Evolutionary conservation across 495 filamentous ascomycete species (phyloP).

Genomic region (Aspergillus sclerotioniger): DNA sequence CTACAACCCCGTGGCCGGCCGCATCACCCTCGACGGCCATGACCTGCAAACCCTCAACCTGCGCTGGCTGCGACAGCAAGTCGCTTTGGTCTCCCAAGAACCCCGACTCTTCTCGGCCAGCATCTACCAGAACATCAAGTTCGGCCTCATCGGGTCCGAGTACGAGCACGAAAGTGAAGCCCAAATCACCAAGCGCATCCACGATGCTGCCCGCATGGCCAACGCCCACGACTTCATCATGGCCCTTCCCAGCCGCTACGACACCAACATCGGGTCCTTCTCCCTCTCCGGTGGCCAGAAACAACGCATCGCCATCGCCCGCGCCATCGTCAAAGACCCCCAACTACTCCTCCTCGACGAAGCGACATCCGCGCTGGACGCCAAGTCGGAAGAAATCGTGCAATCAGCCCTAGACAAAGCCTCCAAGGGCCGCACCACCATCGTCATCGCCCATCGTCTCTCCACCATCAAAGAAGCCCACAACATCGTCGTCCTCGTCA

Average conservation of each 20-base stretch:
- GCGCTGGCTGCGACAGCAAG: constrained; percentile 85
- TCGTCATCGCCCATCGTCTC: constrained; percentile 91
- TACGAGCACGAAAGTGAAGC: constrained; percentile 63
- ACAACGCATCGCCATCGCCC: constrained; percentile 85
- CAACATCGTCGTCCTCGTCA: constrained; percentile 91
- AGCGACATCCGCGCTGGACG: constrained; percentile 92
- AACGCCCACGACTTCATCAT: constrained; percentile 91
- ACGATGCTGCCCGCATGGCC: constrained; percentile 79
- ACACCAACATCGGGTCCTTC: constrained; percentile 91
- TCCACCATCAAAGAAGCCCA: constrained; percentile 91
- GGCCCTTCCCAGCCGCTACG: constrained; percentile 77
- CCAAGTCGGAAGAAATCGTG: constrained; percentile 89
- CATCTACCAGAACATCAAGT: constrained; percentile 83
- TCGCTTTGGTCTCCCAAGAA: constrained; percentile 85
- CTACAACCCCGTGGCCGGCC: constrained; percentile 83
- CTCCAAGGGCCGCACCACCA: constrained; percentile 83
- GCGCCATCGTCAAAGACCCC: constrained; percentile 87
- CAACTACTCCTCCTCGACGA: constrained; percentile 94
- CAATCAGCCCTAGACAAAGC: constrained; percentile 88
- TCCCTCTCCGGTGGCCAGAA: constrained; percentile 92
- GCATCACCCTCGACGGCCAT: constrained; percentile 77
- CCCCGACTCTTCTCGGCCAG: constrained; percentile 70
- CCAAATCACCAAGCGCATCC: constrained; percentile 62
- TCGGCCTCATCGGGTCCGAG: constrained; percentile 82
- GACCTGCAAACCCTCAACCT: constrained; percentile 80